Evolutionary conservation across 1,139 yeast genomes (phyloP).

Genomic region (Pichia kudriavzevii): DNA sequence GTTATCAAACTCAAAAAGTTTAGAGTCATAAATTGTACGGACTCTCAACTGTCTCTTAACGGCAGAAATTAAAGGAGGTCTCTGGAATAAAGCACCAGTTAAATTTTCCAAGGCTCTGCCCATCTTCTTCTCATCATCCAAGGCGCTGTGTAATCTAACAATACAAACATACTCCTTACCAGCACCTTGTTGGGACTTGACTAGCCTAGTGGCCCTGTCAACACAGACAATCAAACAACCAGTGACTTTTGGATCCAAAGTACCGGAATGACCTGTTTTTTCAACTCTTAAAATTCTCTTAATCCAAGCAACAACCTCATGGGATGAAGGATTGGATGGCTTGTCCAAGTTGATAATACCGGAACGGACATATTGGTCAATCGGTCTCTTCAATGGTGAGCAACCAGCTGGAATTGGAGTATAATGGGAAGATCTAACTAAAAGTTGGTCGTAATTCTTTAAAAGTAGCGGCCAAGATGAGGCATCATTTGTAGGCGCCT

Average conservation of each 20-base stretch:
- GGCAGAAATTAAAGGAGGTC: constrained; percentile 98
- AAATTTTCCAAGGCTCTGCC: constrained; percentile 84
- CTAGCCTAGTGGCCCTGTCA: constrained; percentile 96
- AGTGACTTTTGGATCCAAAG: constrained; percentile 97
- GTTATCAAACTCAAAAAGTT: constrained; percentile 90
- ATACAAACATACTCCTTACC: constrained; percentile 99
- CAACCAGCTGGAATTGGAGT: constrained; percentile 96
- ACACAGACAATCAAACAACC: constrained; percentile 96
- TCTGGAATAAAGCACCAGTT: constrained; percentile 97
- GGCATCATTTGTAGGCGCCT: constrained; percentile 75
- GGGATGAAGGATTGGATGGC: constrained; percentile 96
- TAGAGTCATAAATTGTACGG: constrained; percentile 94
- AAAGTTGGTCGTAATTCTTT: constrained; percentile 87
- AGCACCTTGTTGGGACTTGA: constrained; percentile 98
- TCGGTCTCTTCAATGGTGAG: constrained; percentile 89
- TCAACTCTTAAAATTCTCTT: constrained; percentile 91
- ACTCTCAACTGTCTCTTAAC: constrained; percentile 98
- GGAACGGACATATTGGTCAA: constrained; percentile 80
- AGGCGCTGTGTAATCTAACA: constrained; percentile 88
- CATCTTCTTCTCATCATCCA: constrained; percentile 84
- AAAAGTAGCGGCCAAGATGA: constrained; percentile 93
- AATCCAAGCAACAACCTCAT: constrained; percentile 99
- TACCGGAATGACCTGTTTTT: constrained; percentile 98
- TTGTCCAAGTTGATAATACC: constrained; percentile 97
- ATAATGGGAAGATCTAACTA: constrained; percentile 93